These are phyloP conservation scores for Colletotrichum cereale DNA, from an alignment of 2,329 filamentous ascomycete species.

Conservation along the genomic window DNA sequence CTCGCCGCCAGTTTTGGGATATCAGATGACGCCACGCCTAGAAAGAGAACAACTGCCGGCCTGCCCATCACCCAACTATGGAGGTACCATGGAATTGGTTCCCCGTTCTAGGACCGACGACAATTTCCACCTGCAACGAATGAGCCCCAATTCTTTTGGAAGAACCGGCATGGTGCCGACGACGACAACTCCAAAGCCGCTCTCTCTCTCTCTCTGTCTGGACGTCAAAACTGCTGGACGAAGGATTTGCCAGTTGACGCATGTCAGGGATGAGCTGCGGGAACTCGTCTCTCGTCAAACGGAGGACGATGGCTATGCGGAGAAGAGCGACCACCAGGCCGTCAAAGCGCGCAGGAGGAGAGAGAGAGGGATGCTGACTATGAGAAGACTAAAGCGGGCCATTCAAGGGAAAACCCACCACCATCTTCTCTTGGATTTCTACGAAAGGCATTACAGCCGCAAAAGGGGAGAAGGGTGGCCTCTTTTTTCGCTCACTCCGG, in stretches of 20 bases:
- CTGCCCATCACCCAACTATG: constrained; percentile 1
- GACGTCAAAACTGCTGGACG: constrained; percentile 28
- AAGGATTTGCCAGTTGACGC: constrained; percentile 16
- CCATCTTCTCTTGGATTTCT: not conserved
- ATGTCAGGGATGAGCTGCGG: not conserved
- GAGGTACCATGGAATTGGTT: not conserved
- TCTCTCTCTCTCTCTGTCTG: too few relatives aligned
- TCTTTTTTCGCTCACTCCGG: not conserved
- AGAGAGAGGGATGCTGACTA: too few relatives aligned
- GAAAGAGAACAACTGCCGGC: constrained; percentile 29
- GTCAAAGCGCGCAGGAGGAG: not conserved
- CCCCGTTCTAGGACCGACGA: not conserved
- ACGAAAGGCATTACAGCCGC: constrained; percentile 3
- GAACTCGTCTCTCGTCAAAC: not conserved
- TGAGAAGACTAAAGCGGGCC: constrained; percentile 7
- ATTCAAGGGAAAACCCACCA: not conserved
- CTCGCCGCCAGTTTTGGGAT: not conserved
- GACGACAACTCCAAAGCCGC: too few relatives aligned
- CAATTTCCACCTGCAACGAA: constrained; percentile 13
- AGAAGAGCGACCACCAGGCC: not conserved
- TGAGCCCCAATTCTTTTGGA: constrained; percentile 11
- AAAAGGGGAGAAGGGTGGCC: constrained; percentile 2
- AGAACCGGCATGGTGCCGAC: constrained; percentile 25
- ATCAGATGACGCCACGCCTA: not conserved
- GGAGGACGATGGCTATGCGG: not conserved